phyloP scores from a whole-genome alignment of 2,329 filamentous ascomycete genomes.

The Fusarium multiceps region DNA sequence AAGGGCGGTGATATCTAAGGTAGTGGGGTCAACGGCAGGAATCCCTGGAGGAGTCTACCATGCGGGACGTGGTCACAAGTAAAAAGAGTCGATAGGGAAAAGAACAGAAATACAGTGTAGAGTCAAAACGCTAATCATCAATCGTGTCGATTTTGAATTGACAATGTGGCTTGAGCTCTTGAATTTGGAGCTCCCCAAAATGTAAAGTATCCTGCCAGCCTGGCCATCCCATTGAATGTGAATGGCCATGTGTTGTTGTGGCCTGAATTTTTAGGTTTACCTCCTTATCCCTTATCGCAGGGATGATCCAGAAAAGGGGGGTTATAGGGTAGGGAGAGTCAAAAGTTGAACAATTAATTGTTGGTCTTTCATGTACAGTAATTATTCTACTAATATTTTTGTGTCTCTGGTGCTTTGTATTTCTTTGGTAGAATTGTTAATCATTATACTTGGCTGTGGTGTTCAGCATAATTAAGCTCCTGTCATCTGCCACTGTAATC shows the following conservation, averaged over 20 bases:
- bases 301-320: conserved; percentile 38
- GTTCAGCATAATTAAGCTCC: background rate
- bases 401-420: background rate
- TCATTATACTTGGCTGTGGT: background rate
- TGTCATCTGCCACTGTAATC: background rate
- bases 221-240: conserved; percentile 29
- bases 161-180: conserved; percentile 38
- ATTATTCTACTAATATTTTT: background rate
- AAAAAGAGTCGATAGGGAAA: background rate
- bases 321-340: conserved; percentile 26
- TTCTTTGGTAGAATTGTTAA: background rate
- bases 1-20: conserved; percentile 46
- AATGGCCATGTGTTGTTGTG: conserved; percentile 35
- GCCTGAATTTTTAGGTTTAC: conserved; percentile 45
- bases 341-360: background rate
- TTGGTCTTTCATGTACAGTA: background rate
- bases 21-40: conserved; percentile 46
- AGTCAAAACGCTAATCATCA: conserved; percentile 34
- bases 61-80: conserved; percentile 31
- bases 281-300: conserved; percentile 35
- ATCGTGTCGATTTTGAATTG: conserved; percentile 33
- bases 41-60: conserved; percentile 45
- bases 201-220: conserved; percentile 47
- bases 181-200: conserved; percentile 47
- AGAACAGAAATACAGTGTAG: background rate